These are phyloP conservation scores for Zoysia pacifica DNA, from an alignment of 176 grass and related monocot genomes.

Conservation along the genomic window DNA sequence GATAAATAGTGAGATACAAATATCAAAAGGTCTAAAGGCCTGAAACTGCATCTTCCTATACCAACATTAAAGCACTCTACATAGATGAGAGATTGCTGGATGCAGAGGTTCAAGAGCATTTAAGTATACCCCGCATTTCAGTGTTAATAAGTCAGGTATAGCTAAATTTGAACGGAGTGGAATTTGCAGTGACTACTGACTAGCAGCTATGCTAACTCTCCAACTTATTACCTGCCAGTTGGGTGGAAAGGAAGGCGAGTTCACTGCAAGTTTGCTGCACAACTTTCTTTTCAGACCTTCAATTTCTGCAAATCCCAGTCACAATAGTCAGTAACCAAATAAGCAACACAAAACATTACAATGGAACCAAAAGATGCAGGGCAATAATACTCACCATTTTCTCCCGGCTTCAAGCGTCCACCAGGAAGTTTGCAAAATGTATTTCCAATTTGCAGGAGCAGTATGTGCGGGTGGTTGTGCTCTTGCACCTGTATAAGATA, in stretches of 20 bases:
- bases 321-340: constrained; percentile 19
- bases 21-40: background rate
- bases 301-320: constrained; percentile 62
- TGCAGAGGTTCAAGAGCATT: background rate
- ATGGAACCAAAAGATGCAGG: constrained; percentile 3
- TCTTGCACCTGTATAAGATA: constrained; percentile 74
- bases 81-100: background rate
- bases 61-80: background rate
- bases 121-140: background rate
- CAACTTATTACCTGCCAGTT: constrained; percentile 85
- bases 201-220: background rate
- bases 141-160: background rate
- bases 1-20: background rate
- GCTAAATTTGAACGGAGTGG: background rate
- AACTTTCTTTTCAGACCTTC: constrained; percentile 94
- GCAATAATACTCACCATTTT: constrained; percentile 60
- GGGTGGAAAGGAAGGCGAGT: constrained; percentile 82
- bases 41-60: background rate
- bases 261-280: constrained; percentile 89
- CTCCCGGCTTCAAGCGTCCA: constrained; percentile 93
- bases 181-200: background rate
- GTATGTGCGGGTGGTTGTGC: constrained; percentile 95
- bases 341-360: constrained; percentile 3
- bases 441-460: constrained; percentile 96
- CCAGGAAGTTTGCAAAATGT: constrained; percentile 99